Percentiles rank a stretch among this genome's conserved stretches.
Conservation (phyloP, 2,329 filamentous ascomycete species). For the Mollisia scopiformis region DNA sequence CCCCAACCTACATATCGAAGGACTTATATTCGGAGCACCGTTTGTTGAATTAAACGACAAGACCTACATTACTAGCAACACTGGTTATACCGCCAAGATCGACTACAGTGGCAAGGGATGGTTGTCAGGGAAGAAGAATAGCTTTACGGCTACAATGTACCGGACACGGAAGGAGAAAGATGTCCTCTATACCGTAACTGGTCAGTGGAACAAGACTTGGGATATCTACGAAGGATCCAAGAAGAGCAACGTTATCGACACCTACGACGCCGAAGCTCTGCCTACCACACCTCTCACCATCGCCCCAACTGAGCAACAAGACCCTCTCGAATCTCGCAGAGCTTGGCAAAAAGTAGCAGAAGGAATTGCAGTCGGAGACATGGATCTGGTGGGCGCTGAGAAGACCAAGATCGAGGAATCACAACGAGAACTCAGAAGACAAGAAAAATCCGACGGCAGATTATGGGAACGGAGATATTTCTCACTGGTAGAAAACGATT, state of each 20-base stretch:
- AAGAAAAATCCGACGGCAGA: slow-evolving; percentile 74
- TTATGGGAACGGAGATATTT: slow-evolving; percentile 90
- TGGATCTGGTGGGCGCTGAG: slow-evolving; percentile 76
- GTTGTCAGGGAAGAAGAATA: slow-evolving; percentile 96
- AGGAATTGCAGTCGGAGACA: slow-evolving; percentile 79
- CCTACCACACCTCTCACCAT: slow-evolving; percentile 71
- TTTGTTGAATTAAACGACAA: slow-evolving; percentile 89
- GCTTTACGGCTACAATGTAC: slow-evolving; percentile 76
- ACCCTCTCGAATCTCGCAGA: slow-evolving; percentile 83
- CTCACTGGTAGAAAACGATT: slow-evolving; percentile 52
- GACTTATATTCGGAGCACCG: slow-evolving; percentile 81
- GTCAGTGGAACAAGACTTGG: slow-evolving; percentile 88
- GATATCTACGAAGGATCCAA: slow-evolving; percentile 68
- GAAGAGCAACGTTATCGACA: slow-evolving; percentile 56
- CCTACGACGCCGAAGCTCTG: slow-evolving; percentile 60
- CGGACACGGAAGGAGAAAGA: slow-evolving; percentile 72
- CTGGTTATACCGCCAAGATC: slow-evolving; percentile 85
- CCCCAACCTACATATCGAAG: slow-evolving; percentile 90
- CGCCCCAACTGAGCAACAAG: slow-evolving; percentile 75
- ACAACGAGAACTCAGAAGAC: slow-evolving; percentile 75
- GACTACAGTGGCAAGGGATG: slow-evolving; percentile 94
- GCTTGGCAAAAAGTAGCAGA: slow-evolving; percentile 87
- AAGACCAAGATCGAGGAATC: slow-evolving; percentile 90
- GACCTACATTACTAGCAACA: slow-evolving; percentile 84
- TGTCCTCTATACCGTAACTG: slow-evolving; percentile 77